Evolutionary conservation across 2,329 filamentous ascomycete species (phyloP), one percentile per base, ranked within the genome.

Genomic region (Epichloe uncinata): DNA sequence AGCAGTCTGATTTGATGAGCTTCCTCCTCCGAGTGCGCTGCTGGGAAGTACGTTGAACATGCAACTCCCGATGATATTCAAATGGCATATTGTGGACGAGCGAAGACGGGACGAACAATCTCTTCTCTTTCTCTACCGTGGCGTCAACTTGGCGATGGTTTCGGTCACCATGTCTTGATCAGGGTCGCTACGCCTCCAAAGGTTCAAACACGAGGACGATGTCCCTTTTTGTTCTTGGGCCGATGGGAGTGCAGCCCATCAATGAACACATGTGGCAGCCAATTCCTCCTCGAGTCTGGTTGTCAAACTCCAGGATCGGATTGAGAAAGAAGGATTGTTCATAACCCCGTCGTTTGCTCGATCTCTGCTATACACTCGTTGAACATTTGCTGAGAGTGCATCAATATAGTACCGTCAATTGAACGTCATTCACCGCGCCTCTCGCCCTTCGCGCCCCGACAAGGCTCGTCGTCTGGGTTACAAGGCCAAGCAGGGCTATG

Each of bases 401-500:
- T 93, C 15, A 77, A 91, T 90, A 91, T 93, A 96, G 91, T 88
- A 95, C 75, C 90, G 91, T 80, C 91, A 97, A 82, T 80, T 97
- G 78, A 95, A 97, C 79, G 90, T 96, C 75, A 93, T 97, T 79
- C 93, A 98, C 84, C 91, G 93, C 73, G 93, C 93, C 70, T 94
- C 89, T 68, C 90, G 91, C 68, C 93, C 93, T 65, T 95, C 90
- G 67, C 93, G 93, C 73, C 93, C 93, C 69, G 94, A 98, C 81
- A 98, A 98, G 87, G 93, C 94, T 71, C 93, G 93, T 77, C 93
- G 94, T 75, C 87, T 98, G 65, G 93, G 93, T 68, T 98, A 98
- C 88, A 98, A 98, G 87, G 93, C 94, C 81, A 98, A 98, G 88
- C 93, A 98, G 81, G 93, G 93, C 75, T 98, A 97, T 81, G 93